Base-by-base conservation (phyloP, 2,329 filamentous ascomycete species). In the Dactylellina cionopaga region DNA sequence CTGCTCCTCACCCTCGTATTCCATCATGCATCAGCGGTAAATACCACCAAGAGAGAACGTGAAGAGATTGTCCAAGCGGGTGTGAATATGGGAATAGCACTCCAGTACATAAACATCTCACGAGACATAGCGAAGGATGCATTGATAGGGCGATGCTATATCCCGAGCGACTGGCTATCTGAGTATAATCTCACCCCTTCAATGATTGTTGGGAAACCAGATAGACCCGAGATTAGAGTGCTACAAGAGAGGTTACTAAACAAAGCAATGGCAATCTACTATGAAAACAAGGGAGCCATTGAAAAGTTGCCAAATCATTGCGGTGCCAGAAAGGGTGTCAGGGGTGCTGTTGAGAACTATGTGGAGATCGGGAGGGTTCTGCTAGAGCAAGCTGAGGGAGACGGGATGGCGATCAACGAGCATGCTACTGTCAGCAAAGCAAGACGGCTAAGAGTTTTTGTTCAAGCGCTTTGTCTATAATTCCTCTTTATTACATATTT, bases 81-180 rank as follows among this genome's bases (percentile, higher is more conserved):
- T 0, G 82, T 83, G 17, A 82, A 83, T 25, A 92, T 92, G 89
- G 90, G 90, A 0, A 84, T 89, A 31, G 89, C 90, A 0, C 81
- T 92, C n/a, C 90, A 92, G 77, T 91, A 89, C 76, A 86, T 91
- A 76, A 92, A 92, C 77, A 91, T 92, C 72, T 88, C 89, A 2
- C 87, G 90, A 19, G 90, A 92, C 76, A 87, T 92, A n/a, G 79
- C 81, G 2, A 86, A 87, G 1, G 90, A 92, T 76, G 88, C 90
- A 0, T 80, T 81, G 11, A 86, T 90, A 33, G 83, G 83, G 1
- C 85, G 90, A 5, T 89, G 91, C 5, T 92, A 92, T 77, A 80
- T 92, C 3, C 90, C 90, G 0, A 81, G 82, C 0, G 80, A 80
- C 0, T 92, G 89, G 89, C 81, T 92, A 1, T 81, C 83, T 37